phyloP scores from a whole-genome alignment of 805 yeast species.

The Lipomyces chichibuensis region DNA sequence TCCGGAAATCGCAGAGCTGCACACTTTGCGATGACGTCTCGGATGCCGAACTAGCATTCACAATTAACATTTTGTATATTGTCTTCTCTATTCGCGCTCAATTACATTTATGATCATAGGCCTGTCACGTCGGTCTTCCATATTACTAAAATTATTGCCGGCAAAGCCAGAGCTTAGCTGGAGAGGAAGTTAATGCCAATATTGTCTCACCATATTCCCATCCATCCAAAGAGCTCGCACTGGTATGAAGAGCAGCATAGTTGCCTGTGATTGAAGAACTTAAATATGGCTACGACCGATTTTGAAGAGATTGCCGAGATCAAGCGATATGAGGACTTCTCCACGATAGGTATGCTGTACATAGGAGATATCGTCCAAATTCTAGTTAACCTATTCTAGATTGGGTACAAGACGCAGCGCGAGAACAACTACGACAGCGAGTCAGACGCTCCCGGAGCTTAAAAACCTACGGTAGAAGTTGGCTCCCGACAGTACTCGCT shows the following conservation, averaged over 20 bases:
- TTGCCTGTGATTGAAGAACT: background rate
- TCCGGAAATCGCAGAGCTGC: background rate
- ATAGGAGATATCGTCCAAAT: background rate
- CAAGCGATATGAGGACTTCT: constrained; percentile 54
- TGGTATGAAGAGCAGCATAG: background rate
- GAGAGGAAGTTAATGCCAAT: background rate
- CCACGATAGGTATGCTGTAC: constrained; percentile 41
- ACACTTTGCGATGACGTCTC: background rate
- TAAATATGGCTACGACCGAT: constrained; percentile 11
- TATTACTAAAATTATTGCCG: background rate
- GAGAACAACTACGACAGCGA: constrained; percentile 39
- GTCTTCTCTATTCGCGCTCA: background rate
- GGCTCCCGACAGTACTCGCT: constrained; percentile 9
- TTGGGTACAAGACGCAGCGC: constrained; percentile 61
- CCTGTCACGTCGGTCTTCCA: background rate
- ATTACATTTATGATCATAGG: background rate
- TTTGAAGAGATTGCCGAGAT: constrained; percentile 42
- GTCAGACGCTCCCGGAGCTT: constrained; percentile 18
- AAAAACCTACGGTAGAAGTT: constrained; percentile 10
- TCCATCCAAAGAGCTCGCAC: background rate
- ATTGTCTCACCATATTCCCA: background rate
- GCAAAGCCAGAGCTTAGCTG: background rate
- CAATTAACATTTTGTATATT: background rate
- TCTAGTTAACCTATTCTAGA: constrained; percentile 47
- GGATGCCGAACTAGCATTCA: background rate